Evolutionary conservation across 441 rosid species (phyloP), one percentile per base, ranked within the genome.

Genomic region (Eruca vesicaria): DNA sequence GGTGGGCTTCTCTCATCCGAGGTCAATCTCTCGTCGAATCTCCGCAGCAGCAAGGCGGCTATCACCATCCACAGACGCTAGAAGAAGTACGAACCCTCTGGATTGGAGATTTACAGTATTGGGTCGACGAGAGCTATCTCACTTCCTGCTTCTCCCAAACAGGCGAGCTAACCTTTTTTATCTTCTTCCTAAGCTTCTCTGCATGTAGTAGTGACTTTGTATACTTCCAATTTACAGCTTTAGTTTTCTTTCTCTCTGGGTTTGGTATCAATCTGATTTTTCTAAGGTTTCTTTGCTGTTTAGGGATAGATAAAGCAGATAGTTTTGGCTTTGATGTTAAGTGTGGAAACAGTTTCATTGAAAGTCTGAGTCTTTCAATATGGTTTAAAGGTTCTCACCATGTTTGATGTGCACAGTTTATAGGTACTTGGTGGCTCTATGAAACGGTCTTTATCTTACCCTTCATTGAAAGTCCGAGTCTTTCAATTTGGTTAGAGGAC

Each of bases 61-160:
- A 87, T 77, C 98, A 90, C 77, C 99, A 94, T 72, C 97, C 99
- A 2, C 81, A 88, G 23, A 81, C 99, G 12, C 84, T 84, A 1
- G 99, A 94, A 78, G 99, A 94, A 82, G 99, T 94, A 1, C 82
- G 97, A 69, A 92, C 99, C 11, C 98, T 94, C 10, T 90, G 99
- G 98, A 94, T 94, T n/a, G n/a, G n/a, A n/a, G n/a, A n/a, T n/a
- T n/a, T n/a, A n/a, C n/a, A n/a, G n/a, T n/a, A n/a, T n/a, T 94
- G 99, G 99, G 91, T 84, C 79, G 98, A 94, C 58, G 99, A 94
- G 74, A 75, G 73, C 55, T 92, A 94, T 81, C 98, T 94, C 81
- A 78, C 66, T 69, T 86, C 96, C 79, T 94, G 97, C 87, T 94
- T 92, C 85, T 86, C 94, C 73, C 94, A 88, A 80, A 90, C 96